Evolutionary conservation across 768 basidiomycete genomes (phyloP).

Genomic region (Leccinum imitatum): DNA sequence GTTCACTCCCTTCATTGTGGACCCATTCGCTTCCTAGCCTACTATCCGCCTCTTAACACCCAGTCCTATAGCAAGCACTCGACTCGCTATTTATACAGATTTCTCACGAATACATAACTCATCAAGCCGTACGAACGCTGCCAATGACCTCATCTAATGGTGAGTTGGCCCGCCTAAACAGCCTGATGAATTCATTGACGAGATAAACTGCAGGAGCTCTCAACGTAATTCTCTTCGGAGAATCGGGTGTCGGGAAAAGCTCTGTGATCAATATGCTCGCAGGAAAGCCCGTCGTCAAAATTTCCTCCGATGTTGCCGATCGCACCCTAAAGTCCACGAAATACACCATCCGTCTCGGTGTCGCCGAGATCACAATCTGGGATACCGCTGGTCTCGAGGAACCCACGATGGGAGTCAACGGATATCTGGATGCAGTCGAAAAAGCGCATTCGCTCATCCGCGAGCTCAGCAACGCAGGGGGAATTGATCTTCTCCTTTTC

Average conservation of each 20-base stretch:
- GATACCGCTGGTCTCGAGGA: slow-evolving; percentile 34
- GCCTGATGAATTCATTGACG: neutral
- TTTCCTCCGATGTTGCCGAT: slow-evolving; percentile 33
- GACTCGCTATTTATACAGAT: neutral
- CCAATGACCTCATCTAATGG: slow-evolving; percentile 22
- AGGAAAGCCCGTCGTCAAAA: slow-evolving; percentile 25
- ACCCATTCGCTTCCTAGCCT: slow-evolving; percentile 2
- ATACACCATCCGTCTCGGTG: slow-evolving; percentile 21
- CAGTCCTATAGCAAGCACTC: neutral
- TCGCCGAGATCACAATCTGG: slow-evolving; percentile 23
- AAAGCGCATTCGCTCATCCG: slow-evolving; percentile 30
- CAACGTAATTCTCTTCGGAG: slow-evolving; percentile 34
- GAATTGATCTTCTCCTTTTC: slow-evolving; percentile 37
- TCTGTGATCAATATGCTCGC: slow-evolving; percentile 45
- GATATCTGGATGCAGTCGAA: slow-evolving; percentile 29
- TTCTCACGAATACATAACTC: slow-evolving; percentile 13
- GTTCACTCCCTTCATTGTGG: slow-evolving; percentile 8
- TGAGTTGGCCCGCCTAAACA: slow-evolving; percentile 8
- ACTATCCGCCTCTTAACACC: slow-evolving; percentile 6
- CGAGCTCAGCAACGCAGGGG: slow-evolving; percentile 24
- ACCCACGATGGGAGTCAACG: slow-evolving; percentile 28
- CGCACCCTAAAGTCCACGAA: slow-evolving; percentile 34
- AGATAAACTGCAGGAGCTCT: slow-evolving; percentile 9
- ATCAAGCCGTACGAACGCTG: neutral
- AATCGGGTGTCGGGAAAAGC: slow-evolving; percentile 41